These are phyloP conservation scores for Cinnamomum micranthum DNA, from an alignment of 164 flowering plant genomes.

Conservation along the genomic window DNA sequence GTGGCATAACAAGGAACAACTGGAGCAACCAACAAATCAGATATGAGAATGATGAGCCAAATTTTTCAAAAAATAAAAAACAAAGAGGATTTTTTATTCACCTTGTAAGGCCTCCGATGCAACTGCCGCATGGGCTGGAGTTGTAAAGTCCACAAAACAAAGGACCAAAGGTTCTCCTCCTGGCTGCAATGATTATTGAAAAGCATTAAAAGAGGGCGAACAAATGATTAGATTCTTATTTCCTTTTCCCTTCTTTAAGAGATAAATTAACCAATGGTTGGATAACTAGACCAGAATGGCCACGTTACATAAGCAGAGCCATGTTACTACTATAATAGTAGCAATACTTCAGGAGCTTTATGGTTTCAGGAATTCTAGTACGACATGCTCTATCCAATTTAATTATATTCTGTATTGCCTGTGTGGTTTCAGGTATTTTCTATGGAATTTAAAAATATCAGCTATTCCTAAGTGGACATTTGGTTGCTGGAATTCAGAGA, in stretches of 20 bases:
- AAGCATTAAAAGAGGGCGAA: not conserved
- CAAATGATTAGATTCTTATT: not conserved
- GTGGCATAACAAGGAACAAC: slow-evolving; percentile 6
- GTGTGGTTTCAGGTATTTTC: too few relatives aligned
- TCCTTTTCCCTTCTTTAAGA: too few relatives aligned
- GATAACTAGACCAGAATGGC: slow-evolving; percentile 1
- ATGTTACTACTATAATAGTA: not conserved
- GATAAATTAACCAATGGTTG: not conserved
- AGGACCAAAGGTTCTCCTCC: slow-evolving; percentile 86
- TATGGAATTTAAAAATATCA: too few relatives aligned
- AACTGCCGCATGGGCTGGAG: slow-evolving; percentile 79
- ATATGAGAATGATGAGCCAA: slow-evolving; percentile 1
- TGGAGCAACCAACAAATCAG: slow-evolving; percentile 7
- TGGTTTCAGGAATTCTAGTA: too few relatives aligned
- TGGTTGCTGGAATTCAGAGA: too few relatives aligned
- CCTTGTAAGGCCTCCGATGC: slow-evolving; percentile 92
- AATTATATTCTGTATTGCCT: too few relatives aligned
- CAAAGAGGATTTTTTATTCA: slow-evolving; percentile 27
- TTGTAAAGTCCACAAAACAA: slow-evolving; percentile 85
- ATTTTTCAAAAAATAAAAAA: slow-evolving; percentile 2
- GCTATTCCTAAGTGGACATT: too few relatives aligned
- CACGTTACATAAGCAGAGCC: not conserved
- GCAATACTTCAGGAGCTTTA: not conserved
- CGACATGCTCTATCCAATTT: too few relatives aligned
- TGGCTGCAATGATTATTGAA: slow-evolving; percentile 37